Percentiles rank a stretch among this genome's conserved stretches.
These are phyloP conservation scores for Colletotrichum brevisporum DNA, from an alignment of 2,329 filamentous ascomycete genomes.

Conservation along the genomic window DNA sequence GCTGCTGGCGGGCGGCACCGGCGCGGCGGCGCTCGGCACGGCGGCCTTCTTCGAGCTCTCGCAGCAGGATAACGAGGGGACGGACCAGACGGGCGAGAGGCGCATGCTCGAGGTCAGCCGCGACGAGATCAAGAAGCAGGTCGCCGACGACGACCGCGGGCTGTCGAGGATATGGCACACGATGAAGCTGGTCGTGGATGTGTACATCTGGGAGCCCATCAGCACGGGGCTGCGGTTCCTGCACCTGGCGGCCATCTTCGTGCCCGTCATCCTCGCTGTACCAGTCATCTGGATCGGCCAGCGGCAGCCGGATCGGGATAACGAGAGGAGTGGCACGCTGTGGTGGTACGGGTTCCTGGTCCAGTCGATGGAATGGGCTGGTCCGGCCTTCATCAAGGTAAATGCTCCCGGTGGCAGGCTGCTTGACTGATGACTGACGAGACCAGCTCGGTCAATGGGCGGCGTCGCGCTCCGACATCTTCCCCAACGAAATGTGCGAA, in stretches of 20 bases:
- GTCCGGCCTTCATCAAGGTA: constrained; percentile 97
- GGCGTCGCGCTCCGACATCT: constrained; percentile 95
- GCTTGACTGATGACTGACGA: not conserved
- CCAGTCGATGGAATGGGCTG: constrained; percentile 89
- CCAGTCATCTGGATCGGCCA: constrained; percentile 86
- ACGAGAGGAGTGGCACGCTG: constrained; percentile 84
- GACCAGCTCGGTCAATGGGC: constrained; percentile 94
- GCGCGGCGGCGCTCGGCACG: constrained; percentile 63
- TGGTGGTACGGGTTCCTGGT: constrained; percentile 98
- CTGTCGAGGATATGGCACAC: constrained; percentile 70
- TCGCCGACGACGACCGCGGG: constrained; percentile 73
- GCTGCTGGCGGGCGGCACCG: constrained; percentile 57
- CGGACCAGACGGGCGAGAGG: constrained; percentile 78
- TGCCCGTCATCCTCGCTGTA: constrained; percentile 86
- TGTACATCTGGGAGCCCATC: constrained; percentile 85
- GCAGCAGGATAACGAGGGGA: constrained; percentile 65
- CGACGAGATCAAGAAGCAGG: constrained; percentile 79
- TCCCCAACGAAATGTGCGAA: constrained; percentile 90
- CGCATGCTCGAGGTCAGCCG: constrained; percentile 90
- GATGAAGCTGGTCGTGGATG: constrained; percentile 77
- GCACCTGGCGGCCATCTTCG: constrained; percentile 88
- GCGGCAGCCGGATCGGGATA: constrained; percentile 73
- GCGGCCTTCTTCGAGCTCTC: constrained; percentile 71
- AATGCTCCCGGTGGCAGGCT: not conserved
- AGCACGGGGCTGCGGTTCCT: constrained; percentile 91